phyloP scores from a whole-genome alignment of 371 early-diverging fungal genomes.

The Lichtheimia ramosa region DNA sequence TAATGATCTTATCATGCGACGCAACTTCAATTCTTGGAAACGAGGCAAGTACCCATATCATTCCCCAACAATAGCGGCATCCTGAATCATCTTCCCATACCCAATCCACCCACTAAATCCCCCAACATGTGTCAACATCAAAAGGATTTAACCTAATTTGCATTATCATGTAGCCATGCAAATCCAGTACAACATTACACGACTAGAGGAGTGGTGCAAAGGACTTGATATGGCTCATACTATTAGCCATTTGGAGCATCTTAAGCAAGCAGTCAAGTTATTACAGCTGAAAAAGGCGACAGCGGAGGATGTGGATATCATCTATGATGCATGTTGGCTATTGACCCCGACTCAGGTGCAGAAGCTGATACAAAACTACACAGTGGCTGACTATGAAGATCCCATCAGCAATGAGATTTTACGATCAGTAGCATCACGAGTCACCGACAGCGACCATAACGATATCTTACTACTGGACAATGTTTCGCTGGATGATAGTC shows the following conservation, averaged over 20 bases:
- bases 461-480: conserved; percentile 82
- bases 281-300: conserved; percentile 93
- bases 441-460: conserved; percentile 51
- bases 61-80: no score
- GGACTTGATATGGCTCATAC: conserved; percentile 84
- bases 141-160: no score
- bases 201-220: conserved; percentile 97
- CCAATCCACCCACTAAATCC: no score
- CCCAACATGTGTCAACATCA: no score
- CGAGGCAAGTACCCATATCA: conserved; percentile 48
- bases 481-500: conserved; percentile 72
- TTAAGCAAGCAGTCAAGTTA: conserved; percentile 94
- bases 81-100: no score
- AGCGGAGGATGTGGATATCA: conserved; percentile 88
- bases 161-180: conserved; percentile 69
- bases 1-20: conserved; percentile 92
- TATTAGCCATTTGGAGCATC: conserved; percentile 85
- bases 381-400: conserved; percentile 80
- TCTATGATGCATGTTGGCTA: conserved; percentile 95
- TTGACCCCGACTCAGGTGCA: conserved; percentile 93
- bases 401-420: conserved; percentile 88
- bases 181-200: conserved; percentile 96
- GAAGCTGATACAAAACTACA: conserved; percentile 86
- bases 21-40: conserved; percentile 88
- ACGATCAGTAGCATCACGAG: conserved; percentile 85